phyloP scores from a whole-genome alignment of 1,139 yeast species.

The Blastobotrys aristatus region DNA sequence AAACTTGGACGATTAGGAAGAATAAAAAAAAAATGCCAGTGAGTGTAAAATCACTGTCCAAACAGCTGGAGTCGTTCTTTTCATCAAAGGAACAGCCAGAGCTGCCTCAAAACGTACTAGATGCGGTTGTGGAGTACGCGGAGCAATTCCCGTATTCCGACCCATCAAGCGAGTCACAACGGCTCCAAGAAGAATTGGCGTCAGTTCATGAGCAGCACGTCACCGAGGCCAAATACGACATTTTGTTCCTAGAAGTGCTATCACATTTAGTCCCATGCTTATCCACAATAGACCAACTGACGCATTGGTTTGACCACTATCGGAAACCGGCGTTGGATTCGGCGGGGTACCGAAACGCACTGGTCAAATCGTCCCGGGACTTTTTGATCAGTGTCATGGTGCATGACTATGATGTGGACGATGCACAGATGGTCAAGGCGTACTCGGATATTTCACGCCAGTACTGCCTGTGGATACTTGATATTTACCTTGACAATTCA shows the following conservation, averaged over 20 bases:
- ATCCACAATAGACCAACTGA: slow-evolving; percentile 39
- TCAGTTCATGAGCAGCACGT: slow-evolving; percentile 43
- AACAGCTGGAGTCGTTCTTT: slow-evolving; percentile 20
- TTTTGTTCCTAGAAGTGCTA: slow-evolving; percentile 46
- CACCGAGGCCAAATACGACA: slow-evolving; percentile 36
- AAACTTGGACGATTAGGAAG: no score
- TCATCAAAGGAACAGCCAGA: slow-evolving; percentile 13
- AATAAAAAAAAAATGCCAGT: no score
- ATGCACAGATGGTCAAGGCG: slow-evolving; percentile 11
- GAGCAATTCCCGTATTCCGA: slow-evolving; percentile 43
- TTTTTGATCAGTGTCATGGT: slow-evolving; percentile 40
- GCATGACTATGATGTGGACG: slow-evolving; percentile 25
- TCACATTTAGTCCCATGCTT: slow-evolving; percentile 38
- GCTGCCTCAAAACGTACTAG: slow-evolving; percentile 18
- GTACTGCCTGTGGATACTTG: slow-evolving; percentile 21
- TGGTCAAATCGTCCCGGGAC: slow-evolving; percentile 42
- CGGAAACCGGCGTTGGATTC: slow-evolving; percentile 55
- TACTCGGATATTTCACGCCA: slow-evolving; percentile 22
- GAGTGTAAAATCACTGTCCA: slow-evolving; percentile 11
- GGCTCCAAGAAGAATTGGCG: slow-evolving; percentile 48
- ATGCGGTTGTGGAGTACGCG: slow-evolving; percentile 26
- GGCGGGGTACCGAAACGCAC: slow-evolving; percentile 43
- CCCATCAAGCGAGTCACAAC: slow-evolving; percentile 32
- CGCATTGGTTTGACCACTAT: slow-evolving; percentile 51
- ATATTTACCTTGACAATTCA: slow-evolving; percentile 22